These are phyloP conservation scores for Globisporangium takayamanum DNA, from an alignment of 352 stramenopile species.

Conservation along the genomic window DNA sequence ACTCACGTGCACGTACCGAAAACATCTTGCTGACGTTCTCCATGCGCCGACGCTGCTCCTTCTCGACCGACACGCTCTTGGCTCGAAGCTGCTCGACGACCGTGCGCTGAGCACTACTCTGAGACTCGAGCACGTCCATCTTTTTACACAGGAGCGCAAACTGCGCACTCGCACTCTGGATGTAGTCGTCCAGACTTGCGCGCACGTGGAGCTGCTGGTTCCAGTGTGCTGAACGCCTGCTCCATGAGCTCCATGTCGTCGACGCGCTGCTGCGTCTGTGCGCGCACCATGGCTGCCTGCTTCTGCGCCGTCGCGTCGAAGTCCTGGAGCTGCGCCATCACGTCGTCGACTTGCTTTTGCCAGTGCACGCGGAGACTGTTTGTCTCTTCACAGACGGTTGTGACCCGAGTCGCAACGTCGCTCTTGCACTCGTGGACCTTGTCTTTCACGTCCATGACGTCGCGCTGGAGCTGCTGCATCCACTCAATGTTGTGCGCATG, in stretches of 20 bases:
- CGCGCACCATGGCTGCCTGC: conserved; percentile 32
- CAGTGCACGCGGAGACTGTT: conserved; percentile 59
- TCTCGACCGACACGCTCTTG: conserved; percentile 52
- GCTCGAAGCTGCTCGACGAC: conserved; percentile 43
- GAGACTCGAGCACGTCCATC: conserved; percentile 44
- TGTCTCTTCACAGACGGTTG: conserved; percentile 55
- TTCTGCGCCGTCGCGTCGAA: conserved; percentile 38
- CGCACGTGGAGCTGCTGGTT: conserved; percentile 58
- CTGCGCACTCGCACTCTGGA: conserved; percentile 32
- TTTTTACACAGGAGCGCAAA: conserved; percentile 43
- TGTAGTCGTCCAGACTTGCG: conserved; percentile 46
- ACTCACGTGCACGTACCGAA: conserved; percentile 25
- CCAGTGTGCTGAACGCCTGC: conserved; percentile 51
- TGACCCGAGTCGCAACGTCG: conserved; percentile 46
- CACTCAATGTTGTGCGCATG: conserved; percentile 79
- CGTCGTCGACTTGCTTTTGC: conserved; percentile 63
- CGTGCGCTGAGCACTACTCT: conserved; percentile 24
- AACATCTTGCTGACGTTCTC: conserved; percentile 78
- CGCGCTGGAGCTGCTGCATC: conserved; percentile 82
- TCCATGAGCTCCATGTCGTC: conserved; percentile 76
- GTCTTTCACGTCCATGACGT: conserved; percentile 79
- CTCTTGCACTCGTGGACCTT: conserved; percentile 57
- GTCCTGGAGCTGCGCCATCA: conserved; percentile 50
- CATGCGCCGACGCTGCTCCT: conserved; percentile 62
- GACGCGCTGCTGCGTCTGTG: conserved; percentile 44